These are phyloP conservation scores for Hippophae tibetana DNA, from an alignment of 306 rosid species.

Conservation along the genomic window DNA sequence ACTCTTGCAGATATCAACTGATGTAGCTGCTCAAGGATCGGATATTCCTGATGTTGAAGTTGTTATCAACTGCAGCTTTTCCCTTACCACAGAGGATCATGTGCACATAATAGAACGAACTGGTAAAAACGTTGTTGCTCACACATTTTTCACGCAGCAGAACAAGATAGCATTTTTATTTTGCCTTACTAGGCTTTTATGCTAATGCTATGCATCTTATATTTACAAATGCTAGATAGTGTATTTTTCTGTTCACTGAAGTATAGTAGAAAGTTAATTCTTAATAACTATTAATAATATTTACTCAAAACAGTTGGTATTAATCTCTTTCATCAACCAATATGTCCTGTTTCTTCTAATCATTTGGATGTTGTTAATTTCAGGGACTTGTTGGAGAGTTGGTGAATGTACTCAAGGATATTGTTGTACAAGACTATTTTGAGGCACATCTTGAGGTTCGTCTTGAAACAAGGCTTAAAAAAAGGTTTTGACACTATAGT, in stretches of 20 bases:
- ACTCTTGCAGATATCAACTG: conserved; percentile 70
- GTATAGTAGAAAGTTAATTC: too few relatives aligned
- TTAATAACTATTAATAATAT: too few relatives aligned
- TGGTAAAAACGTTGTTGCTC: conserved; percentile 93
- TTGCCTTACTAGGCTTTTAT: too few relatives aligned
- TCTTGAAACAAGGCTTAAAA: too few relatives aligned
- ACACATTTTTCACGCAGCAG: conserved; percentile 77
- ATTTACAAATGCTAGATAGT: not conserved
- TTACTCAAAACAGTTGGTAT: too few relatives aligned
- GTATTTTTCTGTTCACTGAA: not conserved
- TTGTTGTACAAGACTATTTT: too few relatives aligned
- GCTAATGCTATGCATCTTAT: too few relatives aligned
- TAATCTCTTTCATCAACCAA: not conserved
- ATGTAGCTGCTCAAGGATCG: conserved; percentile 95
- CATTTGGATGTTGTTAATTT: not conserved
- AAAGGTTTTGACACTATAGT: too few relatives aligned
- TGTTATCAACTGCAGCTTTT: conserved; percentile 88
- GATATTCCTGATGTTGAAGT: conserved; percentile 97
- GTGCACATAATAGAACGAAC: conserved; percentile 96
- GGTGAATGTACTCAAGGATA: conserved; percentile 76
- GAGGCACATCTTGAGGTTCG: too few relatives aligned
- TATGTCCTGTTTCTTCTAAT: not conserved
- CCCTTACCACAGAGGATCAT: conserved; percentile 86
- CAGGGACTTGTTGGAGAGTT: conserved; percentile 99
- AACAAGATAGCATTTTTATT: conserved; percentile 44